Conservation (phyloP, 805 yeast species). For the Saturnispora quitensis region DNA sequence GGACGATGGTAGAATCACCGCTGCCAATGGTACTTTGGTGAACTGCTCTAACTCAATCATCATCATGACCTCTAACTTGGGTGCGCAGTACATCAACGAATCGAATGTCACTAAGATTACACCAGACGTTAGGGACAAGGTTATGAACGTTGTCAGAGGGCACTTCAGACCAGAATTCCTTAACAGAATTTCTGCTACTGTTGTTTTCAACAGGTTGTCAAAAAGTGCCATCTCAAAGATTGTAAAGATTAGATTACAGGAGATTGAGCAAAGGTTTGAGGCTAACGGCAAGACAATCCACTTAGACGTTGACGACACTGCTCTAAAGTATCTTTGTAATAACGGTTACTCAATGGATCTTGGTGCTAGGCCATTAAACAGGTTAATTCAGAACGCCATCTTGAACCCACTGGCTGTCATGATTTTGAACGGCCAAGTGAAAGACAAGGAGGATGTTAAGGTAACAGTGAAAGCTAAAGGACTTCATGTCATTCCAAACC, state of each 20-base stretch:
- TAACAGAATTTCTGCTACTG: constrained; percentile 89
- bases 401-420: constrained; percentile 85
- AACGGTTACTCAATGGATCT: constrained; percentile 87
- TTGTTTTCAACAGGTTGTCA: constrained; percentile 87
- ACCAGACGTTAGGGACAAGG: constrained; percentile 60
- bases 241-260: constrained; percentile 74
- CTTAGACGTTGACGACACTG: constrained; percentile 64
- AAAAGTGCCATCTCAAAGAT: constrained; percentile 88
- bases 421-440: constrained; percentile 76
- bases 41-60: constrained; percentile 88
- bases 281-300: constrained; percentile 72
- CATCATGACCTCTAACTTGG: constrained; percentile 95
- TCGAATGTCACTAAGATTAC: constrained; percentile 54
- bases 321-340: constrained; percentile 71
- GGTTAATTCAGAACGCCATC: constrained; percentile 82
- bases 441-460: constrained; percentile 78
- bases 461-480: constrained; percentile 54
- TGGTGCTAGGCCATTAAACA: constrained; percentile 95
- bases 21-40: constrained; percentile 88
- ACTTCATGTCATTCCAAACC: constrained; percentile 78
- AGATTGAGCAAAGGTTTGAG: constrained; percentile 78
- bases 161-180: constrained; percentile 97
- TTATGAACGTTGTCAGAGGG: constrained; percentile 71
- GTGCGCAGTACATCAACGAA: constrained; percentile 80
- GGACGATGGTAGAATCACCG: constrained; percentile 94